A percentile compares a stretch with the other conserved stretches of the same genome.
phyloP scores from a whole-genome alignment of 306 rosid species.

The Quercus berberidifolia region DNA sequence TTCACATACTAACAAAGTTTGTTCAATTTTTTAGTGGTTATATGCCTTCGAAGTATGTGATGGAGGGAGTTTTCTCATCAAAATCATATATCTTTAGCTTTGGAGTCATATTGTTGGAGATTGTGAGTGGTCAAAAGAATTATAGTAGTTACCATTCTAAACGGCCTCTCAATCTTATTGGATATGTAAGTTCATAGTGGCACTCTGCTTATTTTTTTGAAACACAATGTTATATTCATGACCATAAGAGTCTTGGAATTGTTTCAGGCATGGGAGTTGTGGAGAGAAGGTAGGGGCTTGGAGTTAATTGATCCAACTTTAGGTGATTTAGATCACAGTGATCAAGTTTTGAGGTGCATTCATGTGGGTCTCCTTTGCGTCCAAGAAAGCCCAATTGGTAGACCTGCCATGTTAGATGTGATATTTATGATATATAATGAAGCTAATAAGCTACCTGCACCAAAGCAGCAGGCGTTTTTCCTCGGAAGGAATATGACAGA shows the following conservation, averaged over 20 bases:
- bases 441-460: constrained; percentile 1
- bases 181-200: too few relatives aligned
- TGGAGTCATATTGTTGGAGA: constrained; percentile 15
- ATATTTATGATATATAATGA: constrained; percentile 24
- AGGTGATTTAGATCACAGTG: background rate
- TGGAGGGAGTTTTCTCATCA: background rate
- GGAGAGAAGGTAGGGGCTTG: constrained; percentile 13
- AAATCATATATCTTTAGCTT: constrained; percentile 21
- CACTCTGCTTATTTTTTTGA: too few relatives aligned
- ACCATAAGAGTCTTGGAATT: background rate
- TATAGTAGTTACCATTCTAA: background rate
- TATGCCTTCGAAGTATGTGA: background rate
- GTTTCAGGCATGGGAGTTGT: constrained; percentile 31
- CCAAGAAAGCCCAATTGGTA: constrained; percentile 29
- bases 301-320: constrained; percentile 20
- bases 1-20: background rate
- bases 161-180: constrained; percentile 1
- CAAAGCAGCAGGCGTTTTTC: constrained; percentile 10
- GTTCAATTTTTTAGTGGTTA: background rate
- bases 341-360: constrained; percentile 24
- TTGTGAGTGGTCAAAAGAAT: constrained; percentile 22
- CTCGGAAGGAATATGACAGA: background rate
- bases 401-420: constrained; percentile 36
- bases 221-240: too few relatives aligned
- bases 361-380: constrained; percentile 36